A percentile compares a stretch with the other conserved stretches of the same genome.
Conservation (phyloP, 805 yeast species). For the Ogataea chonburiensis region DNA sequence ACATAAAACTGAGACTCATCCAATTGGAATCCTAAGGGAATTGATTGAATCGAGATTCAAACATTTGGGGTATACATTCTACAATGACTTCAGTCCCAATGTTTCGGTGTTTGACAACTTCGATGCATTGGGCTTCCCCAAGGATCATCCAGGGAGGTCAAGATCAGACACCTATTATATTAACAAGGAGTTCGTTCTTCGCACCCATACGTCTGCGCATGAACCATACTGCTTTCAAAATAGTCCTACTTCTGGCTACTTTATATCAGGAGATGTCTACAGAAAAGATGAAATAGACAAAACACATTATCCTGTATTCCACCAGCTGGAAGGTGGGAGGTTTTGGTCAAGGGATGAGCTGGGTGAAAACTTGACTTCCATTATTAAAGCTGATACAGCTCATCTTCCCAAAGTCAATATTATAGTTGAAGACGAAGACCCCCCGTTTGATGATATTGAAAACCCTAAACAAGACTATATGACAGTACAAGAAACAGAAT, state of each 20-base stretch:
- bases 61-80: conserved; percentile 70
- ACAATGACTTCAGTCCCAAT: conserved; percentile 77
- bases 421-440: conserved; percentile 72
- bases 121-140: conserved; percentile 87
- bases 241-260: conserved; percentile 75
- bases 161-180: conserved; percentile 91
- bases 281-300: conserved; percentile 93
- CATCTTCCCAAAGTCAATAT: conserved; percentile 66
- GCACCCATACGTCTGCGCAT: conserved; percentile 98
- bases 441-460: conserved; percentile 46
- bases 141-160: conserved; percentile 90
- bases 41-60: conserved; percentile 69
- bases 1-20: conserved; percentile 75
- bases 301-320: conserved; percentile 96
- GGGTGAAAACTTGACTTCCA: conserved; percentile 37
- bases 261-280: conserved; percentile 94
- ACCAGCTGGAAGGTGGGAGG: conserved; percentile 96
- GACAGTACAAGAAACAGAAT: conserved; percentile 63
- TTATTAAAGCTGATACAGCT: conserved; percentile 57
- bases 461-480: conserved; percentile 84
- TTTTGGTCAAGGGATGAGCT: conserved; percentile 63
- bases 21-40: conserved; percentile 79
- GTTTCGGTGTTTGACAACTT: conserved; percentile 84
- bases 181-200: conserved; percentile 64
- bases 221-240: conserved; percentile 79